These are phyloP conservation scores for Phialemoniopsis sp. DNA, from an alignment of 2,329 filamentous ascomycete species.

Conservation along the genomic window DNA sequence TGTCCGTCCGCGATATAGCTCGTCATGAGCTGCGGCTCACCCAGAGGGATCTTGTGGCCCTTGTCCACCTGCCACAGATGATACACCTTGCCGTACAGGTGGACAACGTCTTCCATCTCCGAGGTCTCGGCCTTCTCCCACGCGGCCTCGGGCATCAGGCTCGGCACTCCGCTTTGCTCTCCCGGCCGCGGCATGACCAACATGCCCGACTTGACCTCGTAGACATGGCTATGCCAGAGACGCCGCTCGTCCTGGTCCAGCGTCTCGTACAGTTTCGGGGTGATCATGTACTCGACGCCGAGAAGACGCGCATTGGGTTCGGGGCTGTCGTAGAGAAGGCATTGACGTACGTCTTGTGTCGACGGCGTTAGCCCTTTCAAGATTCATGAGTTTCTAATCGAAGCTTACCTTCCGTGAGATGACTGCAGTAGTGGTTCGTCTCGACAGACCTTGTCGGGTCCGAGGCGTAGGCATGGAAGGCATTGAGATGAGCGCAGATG, in stretches of 20 bases:
- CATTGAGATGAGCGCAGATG: slow-evolving; percentile 79
- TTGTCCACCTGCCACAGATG: slow-evolving; percentile 84
- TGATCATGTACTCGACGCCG: slow-evolving; percentile 86
- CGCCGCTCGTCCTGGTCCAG: slow-evolving; percentile 64
- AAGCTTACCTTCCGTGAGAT: slow-evolving; percentile 63
- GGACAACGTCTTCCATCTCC: slow-evolving; percentile 74
- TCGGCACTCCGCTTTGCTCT: neutral
- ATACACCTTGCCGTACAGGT: slow-evolving; percentile 78
- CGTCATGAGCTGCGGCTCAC: slow-evolving; percentile 50
- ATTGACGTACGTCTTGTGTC: slow-evolving; percentile 76
- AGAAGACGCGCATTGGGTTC: slow-evolving; percentile 67
- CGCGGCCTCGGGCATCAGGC: slow-evolving; percentile 45
- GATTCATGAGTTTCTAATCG: neutral
- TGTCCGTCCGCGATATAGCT: slow-evolving; percentile 46
- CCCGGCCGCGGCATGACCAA: slow-evolving; percentile 68
- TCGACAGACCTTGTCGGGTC: slow-evolving; percentile 68
- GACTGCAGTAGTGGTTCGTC: slow-evolving; percentile 80
- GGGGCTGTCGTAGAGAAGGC: slow-evolving; percentile 76
- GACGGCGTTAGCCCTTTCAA: no score
- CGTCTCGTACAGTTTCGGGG: slow-evolving; percentile 60
- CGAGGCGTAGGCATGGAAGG: slow-evolving; percentile 79
- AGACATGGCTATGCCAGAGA: slow-evolving; percentile 75
- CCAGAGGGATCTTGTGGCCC: slow-evolving; percentile 55
- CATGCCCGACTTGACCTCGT: slow-evolving; percentile 76
- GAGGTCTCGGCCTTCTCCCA: slow-evolving; percentile 76